Base-by-base conservation (phyloP, 371 early-diverging fungal species). In the Conidiobolus incongruus region DNA sequence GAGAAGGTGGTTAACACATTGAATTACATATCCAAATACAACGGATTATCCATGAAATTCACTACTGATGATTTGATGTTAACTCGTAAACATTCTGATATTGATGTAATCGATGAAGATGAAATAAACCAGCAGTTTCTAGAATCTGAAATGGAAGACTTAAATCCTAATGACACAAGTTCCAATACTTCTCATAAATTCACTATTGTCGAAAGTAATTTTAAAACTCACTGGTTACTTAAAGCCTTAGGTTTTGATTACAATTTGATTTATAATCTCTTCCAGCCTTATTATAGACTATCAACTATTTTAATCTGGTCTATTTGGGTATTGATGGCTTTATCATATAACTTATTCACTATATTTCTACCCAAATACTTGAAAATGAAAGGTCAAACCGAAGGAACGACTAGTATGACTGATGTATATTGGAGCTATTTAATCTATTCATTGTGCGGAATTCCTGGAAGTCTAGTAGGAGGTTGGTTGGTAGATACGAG, bases 311-410 rank as follows among this genome's bases (percentile, higher is more conserved):
- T 82, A 32, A 63, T 82, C 7, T 81, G 80, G 75, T 35, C 55
- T n/a, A 79, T 83, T 29, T 84, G 88, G 88, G 63, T 69, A 1
- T 52, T 82, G 21, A 75, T 81, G 1, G 67, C 82, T 0, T 51
- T 78, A 47, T 81, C 79, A 0, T 87, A 71, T 51, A 81, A 78
- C 16, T 80, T 81, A 64, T 83, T 82, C 53, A 83, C 81, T 51
- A 81, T 77, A 12, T 84, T 81, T 47, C 49, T 81, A 11, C 81
- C 81, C 11, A 75, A 81, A 46, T 73, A 71, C 37, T 58, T 84
- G 20, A 73, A 78, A 44, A 61, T 64, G 13, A 65, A 67, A 37
- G 60, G 62, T 4, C 59, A 59, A 20, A 51, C 49, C 17, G 62
- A 56, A 4, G 58, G 58, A 12, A 50, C 52, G 0, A 47, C 60